Evolutionary conservation across 2,329 filamentous ascomycete species (phyloP).

Genomic region (Zarea fungicola): DNA sequence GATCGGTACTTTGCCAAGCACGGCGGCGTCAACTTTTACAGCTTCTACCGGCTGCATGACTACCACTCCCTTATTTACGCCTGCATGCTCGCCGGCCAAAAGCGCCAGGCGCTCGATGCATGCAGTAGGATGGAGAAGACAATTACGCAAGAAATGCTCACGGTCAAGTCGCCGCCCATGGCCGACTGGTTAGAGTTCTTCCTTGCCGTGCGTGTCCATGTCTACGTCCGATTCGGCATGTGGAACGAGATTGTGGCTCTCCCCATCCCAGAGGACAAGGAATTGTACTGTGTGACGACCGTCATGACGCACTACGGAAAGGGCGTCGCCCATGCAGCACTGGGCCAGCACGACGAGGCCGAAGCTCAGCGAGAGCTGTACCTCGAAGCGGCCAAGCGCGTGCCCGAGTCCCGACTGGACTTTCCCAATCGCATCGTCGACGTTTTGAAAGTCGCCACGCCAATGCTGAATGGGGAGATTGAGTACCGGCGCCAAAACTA

Average conservation of each 20-base stretch:
- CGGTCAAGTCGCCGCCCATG: constrained; percentile 61
- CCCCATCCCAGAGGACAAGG: constrained; percentile 47
- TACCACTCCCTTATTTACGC: constrained; percentile 66
- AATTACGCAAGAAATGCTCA: constrained; percentile 54
- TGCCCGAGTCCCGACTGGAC: constrained; percentile 53
- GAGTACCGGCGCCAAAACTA: constrained; percentile 59
- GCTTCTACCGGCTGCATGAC: constrained; percentile 63
- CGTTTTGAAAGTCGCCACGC: constrained; percentile 53
- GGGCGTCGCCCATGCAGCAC: constrained; percentile 59
- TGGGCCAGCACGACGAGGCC: constrained; percentile 46
- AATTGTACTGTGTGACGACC: constrained; percentile 60
- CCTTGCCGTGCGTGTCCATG: constrained; percentile 58
- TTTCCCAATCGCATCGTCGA: constrained; percentile 64
- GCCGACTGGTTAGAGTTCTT: constrained; percentile 70
- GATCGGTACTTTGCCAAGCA: constrained; percentile 51
- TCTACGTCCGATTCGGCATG: constrained; percentile 63
- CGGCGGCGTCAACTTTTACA: constrained; percentile 62
- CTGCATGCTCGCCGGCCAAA: constrained; percentile 65
- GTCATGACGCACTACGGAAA: constrained; percentile 65
- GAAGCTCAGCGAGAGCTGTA: constrained; percentile 46
- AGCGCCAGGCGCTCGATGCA: constrained; percentile 51
- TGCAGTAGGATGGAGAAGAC: constrained; percentile 49
- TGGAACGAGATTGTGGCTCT: constrained; percentile 61
- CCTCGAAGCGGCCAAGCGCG: constrained; percentile 38
- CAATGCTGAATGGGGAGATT: constrained; percentile 68